Evolutionary conservation across 257 asterid genomes (phyloP).

Genomic region (Lycium ferocissimum): DNA sequence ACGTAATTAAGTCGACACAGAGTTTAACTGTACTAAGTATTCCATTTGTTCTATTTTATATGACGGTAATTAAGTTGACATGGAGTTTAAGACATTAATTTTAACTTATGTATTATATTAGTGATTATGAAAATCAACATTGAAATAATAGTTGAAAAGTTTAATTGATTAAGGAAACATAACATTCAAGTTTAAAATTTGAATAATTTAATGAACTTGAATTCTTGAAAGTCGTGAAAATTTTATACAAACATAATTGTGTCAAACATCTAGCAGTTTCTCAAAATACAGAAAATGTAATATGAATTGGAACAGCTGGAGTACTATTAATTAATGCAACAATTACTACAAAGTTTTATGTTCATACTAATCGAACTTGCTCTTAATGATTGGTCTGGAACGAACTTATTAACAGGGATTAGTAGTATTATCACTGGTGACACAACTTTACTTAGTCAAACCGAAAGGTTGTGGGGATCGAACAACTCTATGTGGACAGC

Average conservation of each 20-base stretch:
- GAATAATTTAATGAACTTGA: neutral
- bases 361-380: neutral
- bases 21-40: neutral
- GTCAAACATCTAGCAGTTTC: neutral
- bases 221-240: neutral
- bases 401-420: slow-evolving; percentile 59
- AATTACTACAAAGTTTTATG: neutral
- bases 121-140: neutral
- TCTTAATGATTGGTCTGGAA: neutral
- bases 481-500: slow-evolving; percentile 51
- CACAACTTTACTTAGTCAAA: slow-evolving; percentile 69
- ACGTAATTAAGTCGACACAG: neutral
- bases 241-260: neutral
- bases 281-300: neutral
- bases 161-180: neutral
- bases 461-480: slow-evolving; percentile 85
- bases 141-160: neutral
- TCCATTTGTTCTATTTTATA: too few species aligned
- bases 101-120: neutral
- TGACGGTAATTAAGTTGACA: neutral
- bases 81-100: neutral
- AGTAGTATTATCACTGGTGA: slow-evolving; percentile 61
- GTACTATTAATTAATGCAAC: neutral
- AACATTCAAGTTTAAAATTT: neutral
- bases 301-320: neutral